Evolutionary conservation across 306 rosid genomes (phyloP).

Genomic region (Rosa multiflora): DNA sequence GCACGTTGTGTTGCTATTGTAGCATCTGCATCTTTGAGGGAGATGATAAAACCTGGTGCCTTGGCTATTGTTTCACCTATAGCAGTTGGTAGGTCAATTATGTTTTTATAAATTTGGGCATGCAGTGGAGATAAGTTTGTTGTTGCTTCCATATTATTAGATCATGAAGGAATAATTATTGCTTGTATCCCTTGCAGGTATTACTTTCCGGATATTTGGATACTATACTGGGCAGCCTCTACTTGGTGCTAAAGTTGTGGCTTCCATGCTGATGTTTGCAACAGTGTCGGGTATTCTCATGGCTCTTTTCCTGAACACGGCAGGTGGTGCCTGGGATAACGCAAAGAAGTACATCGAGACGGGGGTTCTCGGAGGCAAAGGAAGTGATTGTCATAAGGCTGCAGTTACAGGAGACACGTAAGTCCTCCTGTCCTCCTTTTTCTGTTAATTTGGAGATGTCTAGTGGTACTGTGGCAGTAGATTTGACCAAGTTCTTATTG

Average conservation of each 20-base stretch:
- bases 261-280: constrained; percentile 90
- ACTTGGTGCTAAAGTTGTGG: constrained; percentile 96
- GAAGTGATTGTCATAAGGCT: constrained; percentile 96
- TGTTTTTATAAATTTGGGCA: not conserved
- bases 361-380: constrained; percentile 97
- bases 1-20: constrained; percentile 97
- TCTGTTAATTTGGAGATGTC: not conserved
- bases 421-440: constrained; percentile 33
- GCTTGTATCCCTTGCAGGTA: constrained; percentile 55
- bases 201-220: constrained; percentile 86
- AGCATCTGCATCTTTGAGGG: constrained; percentile 91
- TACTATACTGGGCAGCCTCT: constrained; percentile 86
- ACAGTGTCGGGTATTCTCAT: constrained; percentile 95
- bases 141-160: not conserved
- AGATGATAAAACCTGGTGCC: constrained; percentile 98
- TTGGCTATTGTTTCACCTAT: constrained; percentile 94
- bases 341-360: constrained; percentile 98
- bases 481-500: not conserved
- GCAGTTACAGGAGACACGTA: constrained; percentile 97
- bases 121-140: not conserved
- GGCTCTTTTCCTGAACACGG: constrained; percentile 97
- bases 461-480: not conserved
- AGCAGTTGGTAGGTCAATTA: constrained; percentile 63
- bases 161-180: constrained; percentile 25
- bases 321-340: constrained; percentile 99